phyloP scores from a whole-genome alignment of 495 filamentous ascomycete species.

The Mycothermus thermophilus region DNA sequence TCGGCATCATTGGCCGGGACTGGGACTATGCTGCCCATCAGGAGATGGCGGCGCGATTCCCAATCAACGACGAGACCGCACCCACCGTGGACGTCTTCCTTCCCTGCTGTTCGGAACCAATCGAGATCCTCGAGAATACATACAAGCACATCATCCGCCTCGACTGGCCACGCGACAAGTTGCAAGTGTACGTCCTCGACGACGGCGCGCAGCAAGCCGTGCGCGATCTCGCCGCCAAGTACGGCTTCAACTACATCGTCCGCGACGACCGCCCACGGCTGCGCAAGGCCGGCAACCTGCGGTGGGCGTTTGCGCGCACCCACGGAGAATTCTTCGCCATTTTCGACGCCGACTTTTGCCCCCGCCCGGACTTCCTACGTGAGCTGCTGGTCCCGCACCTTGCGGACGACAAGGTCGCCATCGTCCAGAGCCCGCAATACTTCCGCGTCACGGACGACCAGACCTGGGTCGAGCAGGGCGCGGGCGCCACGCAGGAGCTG shows the following conservation, averaged over 20 bases:
- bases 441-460: slow-evolving; percentile 19
- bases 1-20: slow-evolving; percentile 18
- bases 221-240: slow-evolving; percentile 10
- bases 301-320: slow-evolving; percentile 19
- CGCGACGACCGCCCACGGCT: slow-evolving; percentile 20
- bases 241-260: slow-evolving; percentile 21
- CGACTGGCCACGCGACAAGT: slow-evolving; percentile 16
- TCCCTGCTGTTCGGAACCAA: slow-evolving; percentile 21
- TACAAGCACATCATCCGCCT: slow-evolving; percentile 19
- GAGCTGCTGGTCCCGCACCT: slow-evolving; percentile 21
- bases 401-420: slow-evolving; percentile 18
- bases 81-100: slow-evolving; percentile 23
- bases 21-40: slow-evolving; percentile 17
- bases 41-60: slow-evolving; percentile 8
- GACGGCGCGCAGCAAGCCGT: slow-evolving; percentile 14
- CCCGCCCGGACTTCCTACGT: slow-evolving; percentile 16
- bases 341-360: slow-evolving; percentile 24
- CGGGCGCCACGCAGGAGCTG: slow-evolving; percentile 21
- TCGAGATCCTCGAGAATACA: slow-evolving; percentile 23
- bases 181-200: slow-evolving; percentile 18
- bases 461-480: slow-evolving; percentile 24
- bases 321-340: slow-evolving; percentile 20
- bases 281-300: slow-evolving; percentile 22
- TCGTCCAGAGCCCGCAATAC: slow-evolving; percentile 19
- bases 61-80: slow-evolving; percentile 17